Conservation (phyloP, 768 basidiomycete species). For the Suillus fuscotomentosus region DNA sequence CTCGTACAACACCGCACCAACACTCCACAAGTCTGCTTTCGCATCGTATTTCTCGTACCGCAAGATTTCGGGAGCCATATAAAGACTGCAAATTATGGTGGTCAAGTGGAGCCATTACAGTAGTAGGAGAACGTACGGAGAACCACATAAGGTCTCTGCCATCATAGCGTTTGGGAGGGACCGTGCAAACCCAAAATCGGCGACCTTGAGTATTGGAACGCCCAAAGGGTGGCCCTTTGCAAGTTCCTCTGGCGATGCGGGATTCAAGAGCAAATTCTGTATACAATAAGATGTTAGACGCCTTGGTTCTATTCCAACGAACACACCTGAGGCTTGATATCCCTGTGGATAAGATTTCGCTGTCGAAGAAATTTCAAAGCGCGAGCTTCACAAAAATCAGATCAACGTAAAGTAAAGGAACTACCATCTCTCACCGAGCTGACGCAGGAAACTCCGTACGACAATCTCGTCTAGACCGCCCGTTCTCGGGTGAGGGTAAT, state of each 20-base stretch:
- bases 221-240: constrained; percentile 86
- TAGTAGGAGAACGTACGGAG: constrained; percentile 63
- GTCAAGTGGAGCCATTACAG: background rate
- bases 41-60: constrained; percentile 98
- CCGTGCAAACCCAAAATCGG: constrained; percentile 97
- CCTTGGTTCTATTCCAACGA: background rate
- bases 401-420: background rate
- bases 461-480: constrained; percentile 91
- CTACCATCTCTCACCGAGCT: constrained; percentile 59
- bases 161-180: constrained; percentile 89
- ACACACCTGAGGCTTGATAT: constrained; percentile 90
- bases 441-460: constrained; percentile 88
- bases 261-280: constrained; percentile 87
- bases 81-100: constrained; percentile 52
- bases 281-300: constrained; percentile 9
- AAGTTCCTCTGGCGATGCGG: constrained; percentile 77
- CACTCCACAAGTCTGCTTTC: constrained; percentile 97
- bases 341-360: constrained; percentile 90
- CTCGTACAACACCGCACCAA: constrained; percentile 95
- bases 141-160: constrained; percentile 97
- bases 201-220: constrained; percentile 93
- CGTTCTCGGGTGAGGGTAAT: constrained; percentile 86
- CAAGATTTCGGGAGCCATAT: constrained; percentile 99
- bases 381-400: constrained; percentile 52
- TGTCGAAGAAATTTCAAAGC: constrained; percentile 91